Conservation (phyloP, 2,329 filamentous ascomycete species). For the Tolypocladium sp. region DNA sequence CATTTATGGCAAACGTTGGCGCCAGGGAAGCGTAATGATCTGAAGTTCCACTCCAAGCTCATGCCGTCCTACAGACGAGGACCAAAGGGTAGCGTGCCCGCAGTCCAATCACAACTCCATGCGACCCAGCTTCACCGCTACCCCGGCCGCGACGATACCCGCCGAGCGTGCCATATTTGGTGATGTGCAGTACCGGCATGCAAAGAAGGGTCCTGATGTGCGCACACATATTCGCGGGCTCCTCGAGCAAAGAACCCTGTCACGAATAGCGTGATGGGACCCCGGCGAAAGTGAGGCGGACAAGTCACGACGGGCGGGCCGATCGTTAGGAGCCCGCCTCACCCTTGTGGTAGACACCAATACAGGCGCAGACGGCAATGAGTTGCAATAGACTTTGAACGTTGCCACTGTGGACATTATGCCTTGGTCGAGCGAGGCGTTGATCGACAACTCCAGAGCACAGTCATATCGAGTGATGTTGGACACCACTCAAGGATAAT, state of each 20-base stretch:
- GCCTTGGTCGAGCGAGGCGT: not conserved
- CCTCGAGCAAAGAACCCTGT: not conserved
- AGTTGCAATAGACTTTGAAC: not conserved
- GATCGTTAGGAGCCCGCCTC: not conserved
- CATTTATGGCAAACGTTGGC: not conserved
- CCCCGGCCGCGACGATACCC: not conserved
- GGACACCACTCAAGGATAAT: not conserved
- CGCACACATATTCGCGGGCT: not conserved
- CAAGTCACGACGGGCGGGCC: not conserved
- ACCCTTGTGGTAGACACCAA: not conserved
- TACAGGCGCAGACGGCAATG: not conserved
- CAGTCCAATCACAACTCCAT: not conserved
- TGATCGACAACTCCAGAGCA: not conserved
- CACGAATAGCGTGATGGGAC: not conserved
- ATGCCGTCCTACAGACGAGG: not conserved
- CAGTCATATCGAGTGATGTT: not conserved
- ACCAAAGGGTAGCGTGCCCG: not conserved
- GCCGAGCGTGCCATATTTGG: not conserved
- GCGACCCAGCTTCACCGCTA: conserved; percentile 1
- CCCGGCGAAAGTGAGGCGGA: conserved; percentile 2
- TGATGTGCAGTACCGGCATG: conserved; percentile 1
- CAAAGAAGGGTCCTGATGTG: not conserved
- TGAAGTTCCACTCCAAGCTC: not conserved
- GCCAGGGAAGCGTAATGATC: not conserved
- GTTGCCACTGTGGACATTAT: not conserved